phyloP scores from a whole-genome alignment of 2,329 filamentous ascomycete genomes.

The Neopestalotiopsis rosae region DNA sequence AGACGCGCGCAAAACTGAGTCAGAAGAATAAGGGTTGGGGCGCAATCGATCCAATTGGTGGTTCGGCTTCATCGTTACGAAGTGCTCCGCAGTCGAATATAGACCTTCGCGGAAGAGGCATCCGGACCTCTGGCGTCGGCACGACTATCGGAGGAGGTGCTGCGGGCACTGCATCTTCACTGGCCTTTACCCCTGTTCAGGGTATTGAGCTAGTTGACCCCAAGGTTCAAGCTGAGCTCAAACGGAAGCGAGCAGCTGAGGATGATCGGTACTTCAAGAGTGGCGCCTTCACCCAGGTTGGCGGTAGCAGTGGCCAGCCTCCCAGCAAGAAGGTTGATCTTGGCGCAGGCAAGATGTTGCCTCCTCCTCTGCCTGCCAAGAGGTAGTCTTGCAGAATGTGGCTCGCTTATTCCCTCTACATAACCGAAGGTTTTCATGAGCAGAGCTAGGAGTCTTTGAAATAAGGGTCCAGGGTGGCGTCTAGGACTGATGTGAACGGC shows the following conservation, averaged over 20 bases:
- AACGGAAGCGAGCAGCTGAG: slow-evolving; percentile 88
- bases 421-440: slow-evolving; percentile 16
- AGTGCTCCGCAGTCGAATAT: slow-evolving; percentile 74
- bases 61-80: slow-evolving; percentile 80
- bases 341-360: slow-evolving; percentile 58
- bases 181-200: slow-evolving; percentile 94
- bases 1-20: slow-evolving; percentile 89
- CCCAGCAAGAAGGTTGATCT: slow-evolving; percentile 75
- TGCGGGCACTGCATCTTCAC: slow-evolving; percentile 79
- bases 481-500: neutral
- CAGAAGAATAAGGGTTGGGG: slow-evolving; percentile 98
- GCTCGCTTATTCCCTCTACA: neutral
- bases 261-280: slow-evolving; percentile 97
- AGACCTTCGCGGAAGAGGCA: slow-evolving; percentile 77
- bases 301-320: slow-evolving; percentile 61
- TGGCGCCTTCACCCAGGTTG: slow-evolving; percentile 93
- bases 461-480: neutral
- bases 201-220: slow-evolving; percentile 95
- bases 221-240: slow-evolving; percentile 86
- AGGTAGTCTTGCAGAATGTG: slow-evolving; percentile 23
- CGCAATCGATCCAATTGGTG: slow-evolving; percentile 66
- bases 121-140: slow-evolving; percentile 83
- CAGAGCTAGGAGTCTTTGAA: neutral
- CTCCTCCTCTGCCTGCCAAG: slow-evolving; percentile 33
- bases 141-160: slow-evolving; percentile 66